Conservation (phyloP, 2,329 filamentous ascomycete genomes). For the Huntiella decipiens region DNA sequence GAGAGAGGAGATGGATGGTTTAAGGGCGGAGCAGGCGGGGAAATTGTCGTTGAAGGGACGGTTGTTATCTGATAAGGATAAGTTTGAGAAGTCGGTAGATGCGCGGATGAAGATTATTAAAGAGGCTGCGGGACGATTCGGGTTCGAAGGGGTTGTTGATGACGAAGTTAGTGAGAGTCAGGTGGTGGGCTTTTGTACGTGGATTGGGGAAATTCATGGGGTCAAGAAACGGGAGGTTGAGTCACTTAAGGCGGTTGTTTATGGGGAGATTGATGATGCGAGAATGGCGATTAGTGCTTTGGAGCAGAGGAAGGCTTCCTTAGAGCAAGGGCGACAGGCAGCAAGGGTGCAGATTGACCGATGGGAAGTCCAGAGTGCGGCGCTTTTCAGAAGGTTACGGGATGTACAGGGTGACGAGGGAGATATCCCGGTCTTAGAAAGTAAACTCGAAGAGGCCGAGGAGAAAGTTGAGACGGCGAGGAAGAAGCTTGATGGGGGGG, state of each 20-base stretch:
- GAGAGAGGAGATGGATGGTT: conserved; percentile 26
- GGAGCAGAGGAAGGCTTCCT: conserved; percentile 51
- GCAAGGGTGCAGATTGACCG: conserved; percentile 52
- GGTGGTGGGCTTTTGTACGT: conserved; percentile 58
- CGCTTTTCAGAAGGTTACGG: conserved; percentile 49
- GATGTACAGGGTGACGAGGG: conserved; percentile 75
- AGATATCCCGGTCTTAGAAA: conserved; percentile 56
- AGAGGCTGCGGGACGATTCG: conserved; percentile 56
- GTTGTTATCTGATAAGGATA: conserved; percentile 69
- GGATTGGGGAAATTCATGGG: conserved; percentile 51
- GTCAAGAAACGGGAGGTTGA: conserved; percentile 71
- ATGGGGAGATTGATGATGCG: conserved; percentile 55
- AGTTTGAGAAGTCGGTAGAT: conserved; percentile 62
- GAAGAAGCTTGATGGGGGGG: conserved; percentile 40
- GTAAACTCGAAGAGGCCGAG: conserved; percentile 51
- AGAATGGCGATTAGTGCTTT: conserved; percentile 53
- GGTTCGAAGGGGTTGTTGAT: conserved; percentile 68
- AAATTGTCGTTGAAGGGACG: conserved; percentile 53
- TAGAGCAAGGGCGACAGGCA: conserved; percentile 54
- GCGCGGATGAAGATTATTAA: conserved; percentile 56
- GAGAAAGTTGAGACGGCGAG: conserved; percentile 41
- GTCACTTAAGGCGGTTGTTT: conserved; percentile 50
- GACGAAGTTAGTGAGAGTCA: conserved; percentile 50
- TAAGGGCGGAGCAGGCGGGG: conserved; percentile 27
- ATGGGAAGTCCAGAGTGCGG: conserved; percentile 51